Percentiles rank a stretch among this genome's conserved stretches.
Evolutionary conservation across 75 land plant species (phyloP).

Genomic region (Picea glauca): DNA sequence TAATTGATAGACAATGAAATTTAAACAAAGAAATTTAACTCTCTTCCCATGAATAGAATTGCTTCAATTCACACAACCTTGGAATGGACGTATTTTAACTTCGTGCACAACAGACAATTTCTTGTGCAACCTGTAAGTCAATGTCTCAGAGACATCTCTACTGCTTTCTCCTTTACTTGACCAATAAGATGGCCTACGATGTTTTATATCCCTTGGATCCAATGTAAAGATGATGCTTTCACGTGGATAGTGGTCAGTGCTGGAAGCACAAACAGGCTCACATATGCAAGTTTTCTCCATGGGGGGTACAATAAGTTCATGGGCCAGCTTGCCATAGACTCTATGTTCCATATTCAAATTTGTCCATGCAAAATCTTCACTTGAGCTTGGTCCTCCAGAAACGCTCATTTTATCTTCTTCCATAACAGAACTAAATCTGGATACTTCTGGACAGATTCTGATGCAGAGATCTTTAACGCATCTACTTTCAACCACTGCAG

Average conservation of each 20-base stretch:
- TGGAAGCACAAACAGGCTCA: slow-evolving; percentile 68
- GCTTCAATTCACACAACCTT: slow-evolving; percentile 21
- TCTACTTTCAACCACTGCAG: slow-evolving; percentile 46
- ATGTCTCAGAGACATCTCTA: slow-evolving; percentile 29
- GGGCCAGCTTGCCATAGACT: slow-evolving; percentile 25
- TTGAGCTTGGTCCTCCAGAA: neutral
- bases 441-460: slow-evolving; percentile 32
- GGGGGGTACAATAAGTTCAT: slow-evolving; percentile 13
- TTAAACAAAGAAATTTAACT: neutral
- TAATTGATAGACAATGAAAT: neutral
- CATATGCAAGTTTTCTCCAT: slow-evolving; percentile 27
- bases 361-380: slow-evolving; percentile 21
- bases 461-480: slow-evolving; percentile 39
- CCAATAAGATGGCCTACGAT: slow-evolving; percentile 42
- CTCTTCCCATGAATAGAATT: neutral
- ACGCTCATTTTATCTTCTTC: slow-evolving; percentile 2
- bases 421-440: slow-evolving; percentile 12
- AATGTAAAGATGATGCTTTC: slow-evolving; percentile 80
- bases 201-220: slow-evolving; percentile 34
- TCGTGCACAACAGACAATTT: slow-evolving; percentile 50
- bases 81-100: slow-evolving; percentile 37
- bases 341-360: slow-evolving; percentile 35
- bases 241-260: slow-evolving; percentile 82
- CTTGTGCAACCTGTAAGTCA: slow-evolving; percentile 34
- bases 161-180: slow-evolving; percentile 40